These are phyloP conservation scores for Arthroderma uncinatum DNA, from an alignment of 2,329 filamentous ascomycete species.

Conservation along the genomic window DNA sequence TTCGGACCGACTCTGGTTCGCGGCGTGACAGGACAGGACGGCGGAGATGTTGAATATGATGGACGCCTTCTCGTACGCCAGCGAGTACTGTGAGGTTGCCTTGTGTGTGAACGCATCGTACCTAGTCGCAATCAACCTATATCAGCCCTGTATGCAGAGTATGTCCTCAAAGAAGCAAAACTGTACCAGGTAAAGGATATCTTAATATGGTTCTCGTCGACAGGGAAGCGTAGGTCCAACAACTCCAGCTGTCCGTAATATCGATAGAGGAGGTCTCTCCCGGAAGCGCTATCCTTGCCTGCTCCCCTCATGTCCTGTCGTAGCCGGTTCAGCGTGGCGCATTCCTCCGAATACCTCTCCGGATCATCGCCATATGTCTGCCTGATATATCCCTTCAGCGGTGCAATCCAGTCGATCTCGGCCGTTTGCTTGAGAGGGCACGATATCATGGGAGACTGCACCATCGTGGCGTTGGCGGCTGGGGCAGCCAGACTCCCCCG, in stretches of 20 bases:
- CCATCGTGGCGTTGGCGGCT: constrained; percentile 44
- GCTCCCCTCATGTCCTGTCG: constrained; percentile 97
- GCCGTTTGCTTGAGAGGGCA: constrained; percentile 86
- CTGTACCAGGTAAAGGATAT: constrained; percentile 92
- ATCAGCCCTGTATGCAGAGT: neutral
- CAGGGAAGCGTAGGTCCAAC: constrained; percentile 84
- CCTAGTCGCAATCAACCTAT: constrained; percentile 42
- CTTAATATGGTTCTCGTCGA: constrained; percentile 98
- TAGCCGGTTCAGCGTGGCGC: constrained; percentile 81
- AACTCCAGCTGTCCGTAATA: constrained; percentile 97
- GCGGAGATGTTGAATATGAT: constrained; percentile 99
- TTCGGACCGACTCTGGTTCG: constrained; percentile 81
- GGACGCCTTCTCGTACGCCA: constrained; percentile 96
- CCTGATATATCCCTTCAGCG: constrained; percentile 86
- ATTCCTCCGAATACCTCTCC: constrained; percentile 91
- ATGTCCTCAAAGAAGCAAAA: neutral
- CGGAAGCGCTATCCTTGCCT: constrained; percentile 89
- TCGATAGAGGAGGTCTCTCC: constrained; percentile 83
- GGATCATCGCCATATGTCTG: constrained; percentile 93
- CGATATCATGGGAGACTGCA: constrained; percentile 89
- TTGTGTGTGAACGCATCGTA: constrained; percentile 99
- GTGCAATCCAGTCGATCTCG: constrained; percentile 95
- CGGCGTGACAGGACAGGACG: constrained; percentile 89
- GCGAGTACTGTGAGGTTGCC: constrained; percentile 87
- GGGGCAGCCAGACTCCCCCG: neutral